phyloP scores from a whole-genome alignment of 106 monocot species.

The Acorus gramineus region DNA sequence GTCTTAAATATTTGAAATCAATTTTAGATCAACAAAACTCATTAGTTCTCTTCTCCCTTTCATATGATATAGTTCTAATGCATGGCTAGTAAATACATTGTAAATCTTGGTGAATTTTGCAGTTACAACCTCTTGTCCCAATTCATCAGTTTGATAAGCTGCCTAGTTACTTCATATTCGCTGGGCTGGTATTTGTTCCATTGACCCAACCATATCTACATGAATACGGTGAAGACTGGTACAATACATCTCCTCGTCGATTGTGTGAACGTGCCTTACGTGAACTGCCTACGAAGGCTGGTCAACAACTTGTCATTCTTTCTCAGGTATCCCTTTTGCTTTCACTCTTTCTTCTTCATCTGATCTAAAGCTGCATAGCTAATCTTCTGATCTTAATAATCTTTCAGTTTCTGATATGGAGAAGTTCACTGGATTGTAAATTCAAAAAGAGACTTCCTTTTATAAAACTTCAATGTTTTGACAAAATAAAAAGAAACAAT shows the following conservation, averaged over 20 bases:
- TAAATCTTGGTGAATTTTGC: conserved; percentile 21
- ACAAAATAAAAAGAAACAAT: no score
- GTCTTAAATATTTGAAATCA: no score
- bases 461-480: no score
- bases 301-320: conserved; percentile 86
- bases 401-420: no score
- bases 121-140: conserved; percentile 90
- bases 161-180: conserved; percentile 97
- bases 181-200: conserved; percentile 90
- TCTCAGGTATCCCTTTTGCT: conserved; percentile 66
- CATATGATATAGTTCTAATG: background rate
- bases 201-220: conserved; percentile 97
- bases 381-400: no score
- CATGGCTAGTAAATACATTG: background rate
- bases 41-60: background rate
- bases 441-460: no score
- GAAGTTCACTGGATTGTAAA: no score
- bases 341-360: background rate
- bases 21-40: no score
- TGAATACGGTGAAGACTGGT: conserved; percentile 99
- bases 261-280: conserved; percentile 86
- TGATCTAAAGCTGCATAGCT: no score
- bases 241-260: conserved; percentile 85
- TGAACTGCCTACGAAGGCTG: conserved; percentile 78
- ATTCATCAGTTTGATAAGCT: conserved; percentile 96